These are phyloP conservation scores for Lumnitzera littorea DNA, from an alignment of 345 rosid species.

Conservation along the genomic window DNA sequence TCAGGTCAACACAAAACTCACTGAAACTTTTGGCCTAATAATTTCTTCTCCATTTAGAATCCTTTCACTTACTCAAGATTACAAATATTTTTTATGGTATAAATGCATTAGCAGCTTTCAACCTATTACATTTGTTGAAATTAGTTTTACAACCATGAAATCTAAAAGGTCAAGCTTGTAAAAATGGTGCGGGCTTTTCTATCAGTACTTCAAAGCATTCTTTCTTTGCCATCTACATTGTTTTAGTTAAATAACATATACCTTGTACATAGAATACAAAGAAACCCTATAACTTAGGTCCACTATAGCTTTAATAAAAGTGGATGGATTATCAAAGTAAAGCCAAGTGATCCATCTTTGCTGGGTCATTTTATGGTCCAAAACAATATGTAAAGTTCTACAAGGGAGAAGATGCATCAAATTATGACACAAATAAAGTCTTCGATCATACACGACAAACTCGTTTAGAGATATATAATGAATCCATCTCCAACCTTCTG, in stretches of 20 bases:
- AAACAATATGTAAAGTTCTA: constrained; percentile 85
- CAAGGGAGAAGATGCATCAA: constrained; percentile 86
- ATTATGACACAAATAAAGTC: constrained; percentile 21
- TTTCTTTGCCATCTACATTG: no score
- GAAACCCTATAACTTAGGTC: constrained; percentile 30
- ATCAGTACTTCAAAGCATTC: no score
- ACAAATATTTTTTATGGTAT: no score
- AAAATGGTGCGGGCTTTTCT: no score
- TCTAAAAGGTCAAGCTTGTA: no score
- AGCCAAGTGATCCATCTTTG: constrained; percentile 73
- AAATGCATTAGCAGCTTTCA: no score
- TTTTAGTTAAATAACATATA: no score
- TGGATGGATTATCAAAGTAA: constrained; percentile 97
- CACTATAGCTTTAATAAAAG: constrained; percentile 80
- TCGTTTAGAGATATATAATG: constrained; percentile 6
- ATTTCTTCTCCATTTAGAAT: constrained; percentile 8
- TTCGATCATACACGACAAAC: constrained; percentile 3
- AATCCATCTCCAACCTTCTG: not conserved
- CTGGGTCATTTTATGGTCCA: constrained; percentile 62
- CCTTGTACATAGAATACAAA: not conserved
- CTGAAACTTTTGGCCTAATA: constrained; percentile 70
- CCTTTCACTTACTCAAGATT: no score
- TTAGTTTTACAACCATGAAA: no score
- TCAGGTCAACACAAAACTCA: constrained; percentile 70
- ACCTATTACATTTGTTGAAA: no score